Conservation (phyloP, 805 yeast species). For the Lipomyces yamanashiensis region DNA sequence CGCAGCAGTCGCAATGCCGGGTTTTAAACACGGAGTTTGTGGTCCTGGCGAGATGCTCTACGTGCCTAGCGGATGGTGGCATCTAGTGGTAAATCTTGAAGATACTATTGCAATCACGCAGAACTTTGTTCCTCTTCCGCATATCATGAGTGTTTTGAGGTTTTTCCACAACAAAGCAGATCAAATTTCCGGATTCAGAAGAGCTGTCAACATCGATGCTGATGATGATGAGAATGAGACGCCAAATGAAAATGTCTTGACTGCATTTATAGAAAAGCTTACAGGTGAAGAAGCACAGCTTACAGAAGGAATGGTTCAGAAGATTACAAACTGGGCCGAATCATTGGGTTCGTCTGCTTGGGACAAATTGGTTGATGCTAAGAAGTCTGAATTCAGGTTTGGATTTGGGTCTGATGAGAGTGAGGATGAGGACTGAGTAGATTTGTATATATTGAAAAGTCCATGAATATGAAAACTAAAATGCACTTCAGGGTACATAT, state of each 20-base stretch:
- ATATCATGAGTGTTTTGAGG: conserved; percentile 62
- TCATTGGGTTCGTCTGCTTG: conserved; percentile 51
- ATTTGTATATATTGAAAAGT: not conserved
- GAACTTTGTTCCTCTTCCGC: conserved; percentile 74
- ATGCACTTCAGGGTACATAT: too few relatives aligned
- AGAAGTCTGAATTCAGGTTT: conserved; percentile 48
- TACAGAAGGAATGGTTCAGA: conserved; percentile 40
- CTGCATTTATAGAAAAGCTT: conserved; percentile 47
- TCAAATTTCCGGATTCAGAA: conserved; percentile 76
- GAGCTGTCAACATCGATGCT: not conserved
- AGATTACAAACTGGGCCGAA: conserved; percentile 36
- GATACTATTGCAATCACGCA: conserved; percentile 85
- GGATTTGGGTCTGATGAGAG: conserved; percentile 39
- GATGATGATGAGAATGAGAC: conserved; percentile 39
- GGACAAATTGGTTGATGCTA: conserved; percentile 51
- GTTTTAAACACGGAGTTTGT: conserved; percentile 71
- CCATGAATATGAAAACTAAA: too few relatives aligned
- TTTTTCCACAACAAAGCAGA: conserved; percentile 69
- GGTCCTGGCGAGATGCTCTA: conserved; percentile 82
- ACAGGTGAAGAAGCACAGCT: conserved; percentile 20
- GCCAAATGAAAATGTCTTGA: conserved; percentile 48
- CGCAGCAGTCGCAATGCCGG: conserved; percentile 54
- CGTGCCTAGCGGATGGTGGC: conserved; percentile 99
- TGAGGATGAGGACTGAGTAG: conserved; percentile 8
- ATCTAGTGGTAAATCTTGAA: conserved; percentile 81